Evolutionary conservation across 2,329 filamentous ascomycete genomes (phyloP), one percentile per base, ranked within the genome.

Genomic region (Cercospora zeina): DNA sequence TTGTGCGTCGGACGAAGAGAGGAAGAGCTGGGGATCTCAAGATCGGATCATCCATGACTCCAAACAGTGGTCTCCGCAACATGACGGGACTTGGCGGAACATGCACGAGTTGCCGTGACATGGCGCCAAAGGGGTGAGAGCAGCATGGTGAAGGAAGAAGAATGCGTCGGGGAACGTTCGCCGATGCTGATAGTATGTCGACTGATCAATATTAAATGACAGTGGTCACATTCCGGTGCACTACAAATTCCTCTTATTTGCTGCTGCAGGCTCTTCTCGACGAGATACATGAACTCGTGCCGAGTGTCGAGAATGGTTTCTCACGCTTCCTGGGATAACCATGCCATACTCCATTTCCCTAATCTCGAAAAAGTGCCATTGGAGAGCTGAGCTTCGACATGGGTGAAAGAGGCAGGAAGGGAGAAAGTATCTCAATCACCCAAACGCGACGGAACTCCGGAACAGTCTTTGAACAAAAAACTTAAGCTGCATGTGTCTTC

Each of bases 21-120:
- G 61, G 33, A 54, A 31, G 30, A 63, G 58, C 42, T 63, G 63
- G 63, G 61, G 63, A 16, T 61, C 54, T 53, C 61, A 65, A 49
- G 63, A 65, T 47, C 60, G 42, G 10, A 62, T 61, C 37, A 53
- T 65, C 21, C 60, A 61, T 42, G 31, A 45, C 19, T 57, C 54
- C 11, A 59, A 54, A 33, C 51, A 61, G n/a, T 55, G 47, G 33
- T 54, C 21, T 27, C 42, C 42, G 21, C 21, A 13, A 24, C 42
- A 27, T 3, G 24, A 49, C 13, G 42, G 42, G 4, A 49, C 42
- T 27, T 49, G 42, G 42, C 19, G 42, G 24, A 49, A 49, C 13
- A 13, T 49, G 21, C 42, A 27, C 42, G 42, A 49, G 42, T 30
- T 49, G 42, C 4, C 42, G 2, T 49, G 42, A 49, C 21, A 4